Conservation (phyloP, 306 rosid genomes). For the Begonia masoniana region DNA sequence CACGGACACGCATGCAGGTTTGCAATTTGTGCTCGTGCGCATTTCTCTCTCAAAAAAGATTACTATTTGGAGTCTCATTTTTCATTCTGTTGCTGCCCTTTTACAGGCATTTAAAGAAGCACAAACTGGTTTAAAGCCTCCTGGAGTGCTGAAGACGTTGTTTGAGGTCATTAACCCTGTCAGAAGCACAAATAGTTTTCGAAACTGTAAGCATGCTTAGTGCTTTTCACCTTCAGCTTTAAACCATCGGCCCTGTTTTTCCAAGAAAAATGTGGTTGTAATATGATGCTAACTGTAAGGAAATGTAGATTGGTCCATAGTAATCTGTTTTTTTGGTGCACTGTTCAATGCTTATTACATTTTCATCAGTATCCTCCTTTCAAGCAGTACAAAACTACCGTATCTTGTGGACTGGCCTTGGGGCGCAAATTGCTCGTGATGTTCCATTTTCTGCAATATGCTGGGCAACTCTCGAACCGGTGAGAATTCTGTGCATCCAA, state of each 20-base stretch:
- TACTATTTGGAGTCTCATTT: conserved; percentile 4
- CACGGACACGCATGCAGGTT: conserved; percentile 99
- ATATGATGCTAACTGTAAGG: background rate
- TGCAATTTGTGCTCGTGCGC: background rate
- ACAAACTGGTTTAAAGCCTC: conserved; percentile 42
- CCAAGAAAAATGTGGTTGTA: too few relatives aligned
- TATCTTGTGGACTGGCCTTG: conserved; percentile 93
- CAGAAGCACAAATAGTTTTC: conserved; percentile 28
- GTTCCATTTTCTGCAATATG: conserved; percentile 95
- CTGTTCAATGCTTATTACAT: conserved; percentile 7
- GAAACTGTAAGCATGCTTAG: conserved; percentile 28
- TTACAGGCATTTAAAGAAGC: conserved; percentile 55
- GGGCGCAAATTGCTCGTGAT: conserved; percentile 89
- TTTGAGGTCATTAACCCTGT: conserved; percentile 44
- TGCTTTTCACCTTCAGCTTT: too few relatives aligned
- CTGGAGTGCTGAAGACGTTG: conserved; percentile 80
- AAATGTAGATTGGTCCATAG: background rate
- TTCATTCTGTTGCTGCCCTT: conserved; percentile 3
- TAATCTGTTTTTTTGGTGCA: background rate
- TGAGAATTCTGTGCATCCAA: conserved; percentile 22
- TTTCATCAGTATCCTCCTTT: background rate
- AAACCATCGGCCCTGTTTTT: too few relatives aligned
- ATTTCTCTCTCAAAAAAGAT: background rate
- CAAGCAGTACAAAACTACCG: conserved; percentile 53
- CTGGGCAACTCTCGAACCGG: conserved; percentile 96